Conservation (phyloP, 768 basidiomycete genomes). For the Galerina sulciceps region DNA sequence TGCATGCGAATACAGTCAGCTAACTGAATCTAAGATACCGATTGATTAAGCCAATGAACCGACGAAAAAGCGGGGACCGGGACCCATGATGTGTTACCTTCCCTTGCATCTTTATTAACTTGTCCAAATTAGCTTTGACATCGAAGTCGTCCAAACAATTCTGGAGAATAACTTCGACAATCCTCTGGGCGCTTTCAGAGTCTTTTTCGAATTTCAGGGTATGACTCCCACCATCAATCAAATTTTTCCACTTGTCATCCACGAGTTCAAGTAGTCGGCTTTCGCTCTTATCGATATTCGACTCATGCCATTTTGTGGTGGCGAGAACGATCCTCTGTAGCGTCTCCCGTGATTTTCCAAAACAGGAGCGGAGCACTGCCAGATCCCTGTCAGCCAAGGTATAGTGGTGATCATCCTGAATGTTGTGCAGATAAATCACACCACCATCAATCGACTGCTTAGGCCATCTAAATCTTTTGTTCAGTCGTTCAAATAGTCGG, state of each 20-base stretch:
- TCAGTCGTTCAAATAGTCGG: neutral
- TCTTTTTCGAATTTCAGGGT: too few relatives aligned
- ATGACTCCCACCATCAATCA: neutral
- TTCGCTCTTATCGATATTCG: neutral
- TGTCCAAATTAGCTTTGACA: too few relatives aligned
- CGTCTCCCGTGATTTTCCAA: neutral
- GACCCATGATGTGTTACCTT: too few relatives aligned
- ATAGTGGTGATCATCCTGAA: neutral
- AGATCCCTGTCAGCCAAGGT: neutral
- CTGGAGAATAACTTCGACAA: too few relatives aligned
- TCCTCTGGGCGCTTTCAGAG: too few relatives aligned
- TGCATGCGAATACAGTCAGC: too few relatives aligned
- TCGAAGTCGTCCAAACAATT: too few relatives aligned
- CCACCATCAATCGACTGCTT: neutral
- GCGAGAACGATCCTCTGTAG: neutral
- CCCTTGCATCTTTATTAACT: too few relatives aligned
- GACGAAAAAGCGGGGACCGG: too few relatives aligned
- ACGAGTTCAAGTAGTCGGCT: neutral
- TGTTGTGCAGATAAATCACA: neutral
- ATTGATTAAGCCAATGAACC: too few relatives aligned
- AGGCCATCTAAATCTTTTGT: neutral
- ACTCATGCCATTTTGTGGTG: neutral
- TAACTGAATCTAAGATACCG: too few relatives aligned
- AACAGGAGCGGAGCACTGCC: neutral
- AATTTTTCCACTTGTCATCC: neutral